These are phyloP conservation scores for Haberlea rhodopensis DNA, from an alignment of 257 asterid genomes.

Conservation along the genomic window DNA sequence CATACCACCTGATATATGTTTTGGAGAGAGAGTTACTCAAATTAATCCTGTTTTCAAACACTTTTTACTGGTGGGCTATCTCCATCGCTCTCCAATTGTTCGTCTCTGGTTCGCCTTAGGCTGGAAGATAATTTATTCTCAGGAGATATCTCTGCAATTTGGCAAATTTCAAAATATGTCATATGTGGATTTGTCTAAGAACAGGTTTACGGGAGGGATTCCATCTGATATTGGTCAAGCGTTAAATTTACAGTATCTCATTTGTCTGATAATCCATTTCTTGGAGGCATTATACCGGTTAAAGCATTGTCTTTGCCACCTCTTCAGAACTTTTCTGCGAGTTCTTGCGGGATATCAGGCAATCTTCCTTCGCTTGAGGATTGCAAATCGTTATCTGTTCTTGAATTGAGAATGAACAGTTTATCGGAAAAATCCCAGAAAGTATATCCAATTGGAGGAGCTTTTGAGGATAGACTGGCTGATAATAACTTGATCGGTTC, in stretches of 20 bases:
- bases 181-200: slow-evolving; percentile 81
- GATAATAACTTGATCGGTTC: slow-evolving; percentile 63
- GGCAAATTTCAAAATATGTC: slow-evolving; percentile 46
- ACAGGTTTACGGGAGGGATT: slow-evolving; percentile 66
- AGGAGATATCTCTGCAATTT: slow-evolving; percentile 65
- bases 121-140: slow-evolving; percentile 76
- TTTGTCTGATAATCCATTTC: slow-evolving; percentile 69
- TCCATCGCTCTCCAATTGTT: slow-evolving; percentile 81
- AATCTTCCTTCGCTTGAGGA: slow-evolving; percentile 56
- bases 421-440: slow-evolving; percentile 66
- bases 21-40: slow-evolving; percentile 54
- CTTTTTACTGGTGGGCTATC: slow-evolving; percentile 65
- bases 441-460: slow-evolving; percentile 60
- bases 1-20: slow-evolving; percentile 69
- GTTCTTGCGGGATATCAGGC: slow-evolving; percentile 67
- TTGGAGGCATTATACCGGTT: slow-evolving; percentile 64
- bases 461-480: slow-evolving; percentile 64
- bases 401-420: slow-evolving; percentile 70
- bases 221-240: slow-evolving; percentile 50
- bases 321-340: slow-evolving; percentile 76
- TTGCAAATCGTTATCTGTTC: slow-evolving; percentile 55
- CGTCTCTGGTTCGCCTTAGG: slow-evolving; percentile 83
- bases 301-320: slow-evolving; percentile 55
- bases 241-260: slow-evolving; percentile 57
- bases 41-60: slow-evolving; percentile 77